Evolutionary conservation across 1,284 basidiomycete species (phyloP), one percentile per base, ranked within the genome.

Genomic region (Blastosporella zonata): DNA sequence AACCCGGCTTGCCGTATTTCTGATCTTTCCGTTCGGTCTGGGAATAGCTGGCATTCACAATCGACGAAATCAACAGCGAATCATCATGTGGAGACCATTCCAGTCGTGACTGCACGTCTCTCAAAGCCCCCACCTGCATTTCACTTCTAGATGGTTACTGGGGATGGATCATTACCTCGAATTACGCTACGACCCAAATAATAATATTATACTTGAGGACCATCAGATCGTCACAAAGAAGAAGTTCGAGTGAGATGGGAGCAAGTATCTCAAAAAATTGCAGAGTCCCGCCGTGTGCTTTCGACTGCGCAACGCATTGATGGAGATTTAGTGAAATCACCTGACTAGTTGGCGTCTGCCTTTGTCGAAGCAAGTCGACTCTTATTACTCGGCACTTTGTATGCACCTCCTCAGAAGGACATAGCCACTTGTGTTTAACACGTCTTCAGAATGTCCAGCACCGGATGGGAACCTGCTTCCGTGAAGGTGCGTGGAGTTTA

Each of bases 381-480:
- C n/a, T n/a, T n/a, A n/a, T n/a, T n/a, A n/a, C n/a, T n/a, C n/a
- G n/a, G n/a, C 37, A 17, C 13, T 22, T 13, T 31, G 40, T 6
- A 42, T 21, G 36, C 6, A 34, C 13, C 13, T 3, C 33, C 15
- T 18, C 15, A 6, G 5, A 34, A 15, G 15, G 33, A 34, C 33
- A 6, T 9, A 34, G 29, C 6, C 5, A 18, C 8, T 21, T 22
- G n/a, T 5, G 7, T 37, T 13, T 9, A 6, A 22, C 7, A 17
- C 21, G 34, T 3, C 34, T 3, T 23, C 5, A 39, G 15, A 9
- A 52, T 50, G 53, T 22, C 18, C 13, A 33, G 9, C 23, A 27
- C 33, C 29, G 61, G 58, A 50, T 77, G 76, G 75, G 72, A 79
- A 40, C 56, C 71, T 12, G 65, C 66, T 43, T 66, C 68, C 57